A percentile compares a stretch with the other conserved stretches of the same genome.
Evolutionary conservation across 2,329 filamentous ascomycete species (phyloP).

Genomic region (Peltaster fructicola): DNA sequence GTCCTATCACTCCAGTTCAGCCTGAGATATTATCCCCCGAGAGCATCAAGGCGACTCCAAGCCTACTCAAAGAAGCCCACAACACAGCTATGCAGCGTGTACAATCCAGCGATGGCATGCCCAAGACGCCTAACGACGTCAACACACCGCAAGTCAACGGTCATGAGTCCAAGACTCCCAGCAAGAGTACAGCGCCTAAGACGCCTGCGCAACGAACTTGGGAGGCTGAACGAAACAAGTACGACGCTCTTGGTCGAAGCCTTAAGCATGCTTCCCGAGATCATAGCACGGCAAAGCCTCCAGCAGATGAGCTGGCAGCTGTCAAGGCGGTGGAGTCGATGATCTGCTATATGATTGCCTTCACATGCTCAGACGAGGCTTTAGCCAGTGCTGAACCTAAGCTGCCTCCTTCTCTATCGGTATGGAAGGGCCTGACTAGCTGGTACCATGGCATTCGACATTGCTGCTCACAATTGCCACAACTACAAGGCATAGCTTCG

Average conservation of each 20-base stretch:
- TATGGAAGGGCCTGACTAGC: slow-evolving; percentile 13
- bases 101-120: slow-evolving; percentile 10
- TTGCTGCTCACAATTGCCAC: slow-evolving; percentile 10
- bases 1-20: slow-evolving; percentile 12
- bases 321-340: slow-evolving; percentile 29
- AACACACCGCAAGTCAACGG: slow-evolving; percentile 2
- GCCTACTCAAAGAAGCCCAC: slow-evolving; percentile 12
- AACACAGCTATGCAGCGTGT: slow-evolving; percentile 11
- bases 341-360: slow-evolving; percentile 20
- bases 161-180: slow-evolving; percentile 1
- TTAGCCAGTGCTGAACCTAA: slow-evolving; percentile 10
- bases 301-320: slow-evolving; percentile 14
- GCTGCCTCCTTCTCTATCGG: slow-evolving; percentile 7
- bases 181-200: slow-evolving; percentile 3
- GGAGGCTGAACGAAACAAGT: slow-evolving; percentile 21
- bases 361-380: slow-evolving; percentile 16
- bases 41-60: slow-evolving; percentile 12
- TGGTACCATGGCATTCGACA: too few species aligned
- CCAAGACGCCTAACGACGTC: background rate
- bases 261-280: slow-evolving; percentile 29
- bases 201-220: slow-evolving; percentile 14
- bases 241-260: slow-evolving; percentile 25
- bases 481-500: slow-evolving; percentile 24
- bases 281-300: slow-evolving; percentile 12
- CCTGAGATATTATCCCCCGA: slow-evolving; percentile 8